Base-by-base conservation (phyloP, 169 alveolate species). In the Amoebophrya sp. region DNA sequence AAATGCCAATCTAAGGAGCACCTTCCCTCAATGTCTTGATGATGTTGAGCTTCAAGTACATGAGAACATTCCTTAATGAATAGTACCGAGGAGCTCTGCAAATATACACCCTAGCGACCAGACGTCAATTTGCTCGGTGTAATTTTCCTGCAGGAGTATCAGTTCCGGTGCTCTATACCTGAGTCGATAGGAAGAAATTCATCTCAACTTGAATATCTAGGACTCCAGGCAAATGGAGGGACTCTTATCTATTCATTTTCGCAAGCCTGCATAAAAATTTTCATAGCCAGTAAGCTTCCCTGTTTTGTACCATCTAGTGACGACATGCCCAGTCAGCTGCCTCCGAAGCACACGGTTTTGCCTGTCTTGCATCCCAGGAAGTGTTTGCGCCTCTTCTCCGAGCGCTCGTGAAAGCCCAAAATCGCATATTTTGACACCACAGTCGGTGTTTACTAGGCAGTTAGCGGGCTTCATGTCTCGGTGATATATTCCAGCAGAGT, bases 141-240 rank as follows among this genome's bases (percentile, higher is more conserved):
- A 99, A 94, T 97, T 98, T 90, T 98, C 99, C 92, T 98, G 99
- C 89, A 98, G 94, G 89, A 99, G 94, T 90, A 99, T 98, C 41
- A 98, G 96, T 95, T 99, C 99, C 41, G 99, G 99, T 0, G 99
- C 99, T 54, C 99, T 94, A 93, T 98, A 98, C 99, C 99, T 47
- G 65, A 12, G 65, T 6, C 29, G 65, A 18, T 47, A 47, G 29
- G 65, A 18, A 12, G 6, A 18, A n/a, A 47, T 47, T 18, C 18
- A 12, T 47, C 18, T 47, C 29, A 47, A 12, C 65, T 18, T 18
- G 65, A 18, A 47, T 18, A 18, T 18, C 65, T 47, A 47, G 65
- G 65, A 18, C 65, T 12, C 6, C 65, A 47, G 18, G n/a, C n/a
- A n/a, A n/a, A n/a, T n/a, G n/a, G n/a, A 36, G 47, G 29, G 24